Conservation (phyloP, 768 basidiomycete genomes). For the Suillus subluteus region DNA sequence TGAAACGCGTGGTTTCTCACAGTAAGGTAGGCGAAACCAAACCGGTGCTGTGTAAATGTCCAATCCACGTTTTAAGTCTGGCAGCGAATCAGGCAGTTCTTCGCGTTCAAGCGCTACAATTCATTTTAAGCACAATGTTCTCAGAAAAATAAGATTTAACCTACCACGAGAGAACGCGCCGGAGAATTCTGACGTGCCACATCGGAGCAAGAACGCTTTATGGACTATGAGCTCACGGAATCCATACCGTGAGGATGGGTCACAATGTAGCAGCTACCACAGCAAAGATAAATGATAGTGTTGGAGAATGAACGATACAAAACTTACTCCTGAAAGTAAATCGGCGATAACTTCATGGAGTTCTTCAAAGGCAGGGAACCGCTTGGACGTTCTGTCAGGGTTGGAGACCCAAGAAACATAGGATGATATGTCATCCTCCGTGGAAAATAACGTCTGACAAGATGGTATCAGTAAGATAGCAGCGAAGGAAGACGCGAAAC, state of each 20-base stretch:
- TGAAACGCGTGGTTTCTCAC: neutral
- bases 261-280: neutral
- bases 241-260: neutral
- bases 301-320: neutral
- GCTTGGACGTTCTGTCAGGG: too few species aligned
- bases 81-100: neutral
- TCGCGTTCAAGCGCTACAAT: neutral
- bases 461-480: neutral
- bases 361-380: neutral
- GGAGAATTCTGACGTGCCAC: neutral
- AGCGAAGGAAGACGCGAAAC: neutral
- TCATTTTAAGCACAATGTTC: neutral
- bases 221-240: neutral
- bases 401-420: neutral
- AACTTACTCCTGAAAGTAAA: neutral
- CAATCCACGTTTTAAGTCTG: neutral
- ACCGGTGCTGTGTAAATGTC: neutral
- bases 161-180: neutral
- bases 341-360: neutral
- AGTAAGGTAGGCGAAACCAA: neutral
- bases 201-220: neutral
- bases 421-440: neutral
- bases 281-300: neutral
- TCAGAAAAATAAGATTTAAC: neutral
- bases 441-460: neutral